Base-by-base conservation (phyloP, 1,139 yeast species). In the Blastobotrys persicus region DNA sequence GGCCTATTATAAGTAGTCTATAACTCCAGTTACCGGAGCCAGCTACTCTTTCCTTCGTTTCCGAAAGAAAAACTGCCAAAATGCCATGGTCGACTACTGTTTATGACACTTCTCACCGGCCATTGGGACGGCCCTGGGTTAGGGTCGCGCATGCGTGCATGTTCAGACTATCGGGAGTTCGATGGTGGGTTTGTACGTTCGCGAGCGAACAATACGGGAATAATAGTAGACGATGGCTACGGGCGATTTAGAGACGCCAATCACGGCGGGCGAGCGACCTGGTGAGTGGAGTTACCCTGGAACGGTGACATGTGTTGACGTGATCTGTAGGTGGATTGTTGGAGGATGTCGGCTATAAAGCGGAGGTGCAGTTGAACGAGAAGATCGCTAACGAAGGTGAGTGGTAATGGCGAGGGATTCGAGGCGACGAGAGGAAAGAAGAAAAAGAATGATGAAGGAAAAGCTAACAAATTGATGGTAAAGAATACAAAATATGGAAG, bases 401-500 rank as follows among this genome's bases (percentile, higher is more conserved):
- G 66, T 40, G n/a, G 9, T n/a, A 17, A 20, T 5, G 4, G 31
- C 26, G n/a, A n/a, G n/a, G n/a, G n/a, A 12, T 7, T 12, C 7
- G 31, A 7, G 31, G 31, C 12, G 12, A 12, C 31, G 31, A 7
- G 11, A 12, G n/a, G n/a, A n/a, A n/a, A n/a, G n/a, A n/a, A n/a
- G n/a, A n/a, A 5, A n/a, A 17, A 12, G 4, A 38, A 33, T 9
- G 13, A 19, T 19, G 13, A 31, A 19, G n/a, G 17, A n/a, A 14
- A 3, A 2, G 31, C 31, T 42, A 18, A 34, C 18, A 11, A 23
- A 23, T 23, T 5, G 28, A 4, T 23, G 16, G 7, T 31, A 13
- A 5, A 61, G 67, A 63, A 47, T 63, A 62, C 54, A 63, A 63
- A 45, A 58, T 63, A 23, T 91, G 98, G 98, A 91, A 89, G 66